These are phyloP conservation scores for Globisporangium barbulae DNA, from an alignment of 352 stramenopile genomes.

Conservation along the genomic window DNA sequence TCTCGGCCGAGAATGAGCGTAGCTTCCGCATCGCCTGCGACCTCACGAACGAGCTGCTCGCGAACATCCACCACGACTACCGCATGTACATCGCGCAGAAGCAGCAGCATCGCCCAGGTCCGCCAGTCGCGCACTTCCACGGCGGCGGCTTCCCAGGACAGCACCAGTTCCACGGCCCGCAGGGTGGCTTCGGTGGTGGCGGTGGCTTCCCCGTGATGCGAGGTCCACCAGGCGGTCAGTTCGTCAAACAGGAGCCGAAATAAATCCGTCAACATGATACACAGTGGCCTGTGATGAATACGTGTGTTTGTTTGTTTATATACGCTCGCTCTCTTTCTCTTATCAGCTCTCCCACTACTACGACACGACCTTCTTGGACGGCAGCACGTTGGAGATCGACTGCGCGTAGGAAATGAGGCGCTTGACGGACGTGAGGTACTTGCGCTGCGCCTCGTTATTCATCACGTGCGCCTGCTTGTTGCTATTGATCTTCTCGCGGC, in stretches of 20 bases:
- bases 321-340: slow-evolving; percentile 10
- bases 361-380: slow-evolving; percentile 85
- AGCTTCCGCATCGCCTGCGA: slow-evolving; percentile 80
- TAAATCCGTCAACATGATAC: not conserved
- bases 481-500: slow-evolving; percentile 94
- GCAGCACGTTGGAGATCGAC: slow-evolving; percentile 76
- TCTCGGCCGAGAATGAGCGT: slow-evolving; percentile 83
- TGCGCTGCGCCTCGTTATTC: slow-evolving; percentile 98
- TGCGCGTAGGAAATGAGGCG: slow-evolving; percentile 97
- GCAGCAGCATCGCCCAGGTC: slow-evolving; percentile 13
- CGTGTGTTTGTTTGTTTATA: slow-evolving; percentile 5
- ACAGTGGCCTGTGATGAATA: not conserved
- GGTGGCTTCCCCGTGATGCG: slow-evolving; percentile 13
- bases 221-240: slow-evolving; percentile 8
- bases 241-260: slow-evolving; percentile 16
- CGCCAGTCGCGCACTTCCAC: slow-evolving; percentile 14
- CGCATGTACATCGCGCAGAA: slow-evolving; percentile 56
- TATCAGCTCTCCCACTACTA: not conserved
- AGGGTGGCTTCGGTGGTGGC: slow-evolving; percentile 1
- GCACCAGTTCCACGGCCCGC: slow-evolving; percentile 11
- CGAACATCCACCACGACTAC: slow-evolving; percentile 74
- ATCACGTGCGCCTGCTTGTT: slow-evolving; percentile 99
- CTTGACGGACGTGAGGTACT: slow-evolving; percentile 99
- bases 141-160: slow-evolving; percentile 12
- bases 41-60: slow-evolving; percentile 60